Evolutionary conservation across 345 rosid genomes (phyloP), one percentile per base, ranked within the genome.

Genomic region (Zanthoxylum bungeanum): DNA sequence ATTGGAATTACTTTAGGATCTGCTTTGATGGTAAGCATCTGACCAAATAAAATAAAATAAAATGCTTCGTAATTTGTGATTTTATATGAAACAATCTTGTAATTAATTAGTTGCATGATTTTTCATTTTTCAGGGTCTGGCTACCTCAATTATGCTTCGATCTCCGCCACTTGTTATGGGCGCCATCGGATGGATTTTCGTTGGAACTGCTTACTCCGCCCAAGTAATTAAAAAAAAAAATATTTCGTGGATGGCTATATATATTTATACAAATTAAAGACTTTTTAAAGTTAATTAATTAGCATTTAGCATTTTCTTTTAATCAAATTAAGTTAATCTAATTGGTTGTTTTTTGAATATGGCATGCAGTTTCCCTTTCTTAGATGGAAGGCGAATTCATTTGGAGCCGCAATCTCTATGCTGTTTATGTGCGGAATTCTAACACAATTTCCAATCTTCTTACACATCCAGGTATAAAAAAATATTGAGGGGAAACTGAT

Each of bases 371-470:
- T 51, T 6, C 57, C 57, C 10, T 51, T 51, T 51, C 28, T 51
- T 10, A 51, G 28, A 51, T 51, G 28, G 57, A 51, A 51, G 57
- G 4, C 4, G 21, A 51, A 51, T 22, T 9, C 28, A 51, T 51
- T 22, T 22, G 12, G n/a, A 9, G 57, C 57, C 0, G 28, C 57
- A 51, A 9, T 3, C 11, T 51, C 27, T 4, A 24, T 51, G 25
- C 11, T 51, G 57, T n/a, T 51, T 22, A 21, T n/a, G 4, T 76
- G 82, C 50, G 57, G 57, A 22, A 0, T 51, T 51, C 73, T 79
- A 9, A 21, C 28, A n/a, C 0, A 0, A 7, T 4, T n/a, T n/a
- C 12, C 27, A n/a, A n/a, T 22, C 28, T 51, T 22, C 57, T n/a
- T 51, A 8, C 57, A 51, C 27, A 22, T 24, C 57, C 57, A 51